Evolutionary conservation across 148 eudicot genomes (phyloP).

Genomic region (Agrostemma githago): DNA sequence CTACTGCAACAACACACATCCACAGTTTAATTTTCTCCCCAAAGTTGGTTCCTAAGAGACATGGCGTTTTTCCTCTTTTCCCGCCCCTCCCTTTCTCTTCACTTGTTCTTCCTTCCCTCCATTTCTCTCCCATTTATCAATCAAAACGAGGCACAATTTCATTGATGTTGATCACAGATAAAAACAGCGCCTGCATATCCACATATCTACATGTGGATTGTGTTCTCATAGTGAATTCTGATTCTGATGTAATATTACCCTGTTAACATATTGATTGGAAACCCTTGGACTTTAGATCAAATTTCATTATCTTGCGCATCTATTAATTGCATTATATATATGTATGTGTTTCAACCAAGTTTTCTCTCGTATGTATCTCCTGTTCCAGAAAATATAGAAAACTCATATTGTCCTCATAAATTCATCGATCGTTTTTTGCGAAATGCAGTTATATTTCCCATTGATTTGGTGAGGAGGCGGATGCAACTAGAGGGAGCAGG

Average conservation of each 20-base stretch:
- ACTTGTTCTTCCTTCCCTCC: no score
- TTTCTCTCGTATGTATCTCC: background rate
- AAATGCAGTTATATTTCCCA: constrained; percentile 75
- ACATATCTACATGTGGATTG: background rate
- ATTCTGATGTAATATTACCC: background rate
- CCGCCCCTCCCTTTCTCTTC: no score
- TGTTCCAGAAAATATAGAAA: background rate
- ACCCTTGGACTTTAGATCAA: background rate
- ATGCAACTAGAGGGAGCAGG: constrained; percentile 99
- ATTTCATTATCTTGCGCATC: background rate
- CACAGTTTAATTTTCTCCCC: no score
- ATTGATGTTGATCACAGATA: background rate
- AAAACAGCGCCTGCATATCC: background rate
- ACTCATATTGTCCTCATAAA: background rate
- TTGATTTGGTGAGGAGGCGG: constrained; percentile 90
- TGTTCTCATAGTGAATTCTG: background rate
- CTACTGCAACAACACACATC: no score
- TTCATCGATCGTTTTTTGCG: constrained; percentile 9
- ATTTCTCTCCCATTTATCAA: no score
- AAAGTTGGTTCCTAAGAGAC: no score
- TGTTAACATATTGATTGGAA: background rate
- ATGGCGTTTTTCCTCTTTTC: no score
- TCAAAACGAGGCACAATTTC: no score
- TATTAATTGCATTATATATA: no score
- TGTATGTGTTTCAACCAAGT: background rate